Conservation (phyloP, 257 asterid species). For the Scutellaria barbata region DNA sequence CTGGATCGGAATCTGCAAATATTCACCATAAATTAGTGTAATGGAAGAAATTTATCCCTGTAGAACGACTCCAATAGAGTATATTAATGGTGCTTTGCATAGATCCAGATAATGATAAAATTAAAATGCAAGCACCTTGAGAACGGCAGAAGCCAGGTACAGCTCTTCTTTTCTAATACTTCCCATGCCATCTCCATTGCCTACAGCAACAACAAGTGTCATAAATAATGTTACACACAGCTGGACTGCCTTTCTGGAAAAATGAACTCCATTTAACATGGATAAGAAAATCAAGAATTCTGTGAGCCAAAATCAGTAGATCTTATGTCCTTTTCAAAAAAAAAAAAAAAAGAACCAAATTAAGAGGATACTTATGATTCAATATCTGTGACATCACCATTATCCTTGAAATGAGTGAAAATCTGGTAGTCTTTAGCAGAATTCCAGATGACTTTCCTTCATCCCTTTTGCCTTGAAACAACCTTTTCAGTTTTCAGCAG, state of each 20-base stretch:
- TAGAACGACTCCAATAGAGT: constrained; percentile 6
- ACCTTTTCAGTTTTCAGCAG: constrained; percentile 1
- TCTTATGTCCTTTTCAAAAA: not conserved
- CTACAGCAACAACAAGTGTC: constrained; percentile 45
- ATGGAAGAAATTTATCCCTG: not conserved
- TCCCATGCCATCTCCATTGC: constrained; percentile 86
- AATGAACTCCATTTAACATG: not conserved
- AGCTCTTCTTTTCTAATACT: constrained; percentile 79
- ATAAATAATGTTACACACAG: constrained; percentile 2
- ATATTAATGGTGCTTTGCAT: constrained; percentile 18
- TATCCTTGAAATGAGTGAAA: not conserved
- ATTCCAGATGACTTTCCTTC: constrained; percentile 13
- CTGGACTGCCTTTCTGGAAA: constrained; percentile 13
- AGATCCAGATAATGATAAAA: not conserved
- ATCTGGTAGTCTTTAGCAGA: not conserved
- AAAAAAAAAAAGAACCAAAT: not conserved
- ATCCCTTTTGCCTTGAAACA: constrained; percentile 12
- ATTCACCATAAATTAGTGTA: not conserved
- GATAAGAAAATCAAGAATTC: not conserved
- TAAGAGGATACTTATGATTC: constrained; percentile 4
- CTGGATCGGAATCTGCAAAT: constrained; percentile 65
- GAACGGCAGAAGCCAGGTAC: constrained; percentile 67
- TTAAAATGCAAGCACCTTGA: constrained; percentile 56
- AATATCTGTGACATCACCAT: constrained; percentile 8
- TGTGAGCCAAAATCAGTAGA: not conserved